A percentile compares a stretch with the other conserved stretches of the same genome.
phyloP scores from a whole-genome alignment of 2,329 filamentous ascomycete genomes.

The Exophiala oligosperma region DNA sequence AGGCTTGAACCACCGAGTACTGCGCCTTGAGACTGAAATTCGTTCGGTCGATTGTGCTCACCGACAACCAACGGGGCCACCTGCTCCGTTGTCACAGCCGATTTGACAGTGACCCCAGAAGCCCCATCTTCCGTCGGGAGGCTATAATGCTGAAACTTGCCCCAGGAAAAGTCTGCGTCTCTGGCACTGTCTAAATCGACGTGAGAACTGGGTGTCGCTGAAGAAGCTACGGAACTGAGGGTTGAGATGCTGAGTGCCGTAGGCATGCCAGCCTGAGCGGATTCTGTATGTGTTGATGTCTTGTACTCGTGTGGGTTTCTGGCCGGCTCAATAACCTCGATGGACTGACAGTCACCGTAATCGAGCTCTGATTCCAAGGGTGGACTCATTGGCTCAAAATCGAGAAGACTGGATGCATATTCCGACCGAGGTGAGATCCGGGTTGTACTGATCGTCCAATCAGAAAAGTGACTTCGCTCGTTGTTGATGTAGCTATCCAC shows the following conservation, averaged over 20 bases:
- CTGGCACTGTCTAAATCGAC: conserved; percentile 15
- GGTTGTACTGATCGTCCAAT: conserved; percentile 37
- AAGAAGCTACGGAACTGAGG: conserved; percentile 35
- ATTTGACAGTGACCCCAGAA: conserved; percentile 25
- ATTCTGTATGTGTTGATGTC: conserved; percentile 25
- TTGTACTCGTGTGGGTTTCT: conserved; percentile 11
- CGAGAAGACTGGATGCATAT: conserved; percentile 18
- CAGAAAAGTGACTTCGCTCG: conserved; percentile 45
- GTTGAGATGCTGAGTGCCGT: conserved; percentile 38
- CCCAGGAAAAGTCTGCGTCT: conserved; percentile 16
- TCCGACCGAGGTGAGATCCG: conserved; percentile 31
- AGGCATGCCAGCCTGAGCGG: conserved; percentile 28
- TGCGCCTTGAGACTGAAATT: conserved; percentile 8
- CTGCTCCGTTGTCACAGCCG: neutral
- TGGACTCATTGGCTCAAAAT: conserved; percentile 25
- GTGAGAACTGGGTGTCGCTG: conserved; percentile 19
- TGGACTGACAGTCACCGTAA: neutral
- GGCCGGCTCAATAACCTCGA: neutral
- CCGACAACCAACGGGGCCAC: conserved; percentile 14
- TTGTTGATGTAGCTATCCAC: conserved; percentile 17
- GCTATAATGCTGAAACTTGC: conserved; percentile 27
- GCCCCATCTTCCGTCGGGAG: conserved; percentile 22
- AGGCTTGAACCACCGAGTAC: conserved; percentile 10
- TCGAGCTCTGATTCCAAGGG: conserved; percentile 4
- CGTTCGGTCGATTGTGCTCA: conserved; percentile 21